phyloP scores from a whole-genome alignment of 805 yeast genomes.

The Torulaspora indica region DNA sequence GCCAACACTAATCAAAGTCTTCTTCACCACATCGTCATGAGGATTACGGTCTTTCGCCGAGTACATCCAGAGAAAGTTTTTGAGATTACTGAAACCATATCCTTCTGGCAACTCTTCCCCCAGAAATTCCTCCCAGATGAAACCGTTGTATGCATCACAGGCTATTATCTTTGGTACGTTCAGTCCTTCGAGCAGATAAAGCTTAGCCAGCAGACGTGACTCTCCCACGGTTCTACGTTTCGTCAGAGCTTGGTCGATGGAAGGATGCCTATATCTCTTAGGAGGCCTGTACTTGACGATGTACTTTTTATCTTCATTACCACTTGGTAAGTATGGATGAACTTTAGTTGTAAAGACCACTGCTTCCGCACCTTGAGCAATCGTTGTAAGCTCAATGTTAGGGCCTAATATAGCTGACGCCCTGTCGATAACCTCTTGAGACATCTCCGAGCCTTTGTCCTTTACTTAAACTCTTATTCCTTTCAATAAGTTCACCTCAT shows the following conservation, averaged over 20 bases:
- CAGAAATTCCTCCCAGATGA: conserved; percentile 82
- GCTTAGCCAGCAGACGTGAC: conserved; percentile 65
- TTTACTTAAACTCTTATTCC: not conserved
- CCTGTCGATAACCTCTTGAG: conserved; percentile 44
- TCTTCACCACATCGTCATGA: conserved; percentile 38
- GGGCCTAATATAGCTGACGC: conserved; percentile 43
- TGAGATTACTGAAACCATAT: conserved; percentile 52
- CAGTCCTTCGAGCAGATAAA: conserved; percentile 45
- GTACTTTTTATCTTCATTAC: conserved; percentile 36
- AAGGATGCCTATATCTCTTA: conserved; percentile 85
- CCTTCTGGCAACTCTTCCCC: conserved; percentile 55
- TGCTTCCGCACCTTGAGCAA: conserved; percentile 93
- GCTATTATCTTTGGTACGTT: conserved; percentile 69
- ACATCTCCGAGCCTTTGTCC: conserved; percentile 39
- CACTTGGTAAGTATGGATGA: conserved; percentile 61
- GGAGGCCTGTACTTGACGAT: conserved; percentile 84
- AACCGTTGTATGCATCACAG: conserved; percentile 71
- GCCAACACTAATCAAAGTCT: conserved; percentile 55
- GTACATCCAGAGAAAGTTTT: conserved; percentile 65
- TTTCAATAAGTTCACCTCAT: not conserved
- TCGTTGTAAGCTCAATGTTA: conserved; percentile 46
- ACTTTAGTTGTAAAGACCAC: conserved; percentile 56
- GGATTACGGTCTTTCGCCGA: conserved; percentile 38
- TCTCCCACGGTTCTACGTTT: conserved; percentile 81
- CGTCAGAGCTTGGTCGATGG: conserved; percentile 69